Base-by-base conservation (phyloP, 108 stramenopile species). In the Seminavis robusta region DNA sequence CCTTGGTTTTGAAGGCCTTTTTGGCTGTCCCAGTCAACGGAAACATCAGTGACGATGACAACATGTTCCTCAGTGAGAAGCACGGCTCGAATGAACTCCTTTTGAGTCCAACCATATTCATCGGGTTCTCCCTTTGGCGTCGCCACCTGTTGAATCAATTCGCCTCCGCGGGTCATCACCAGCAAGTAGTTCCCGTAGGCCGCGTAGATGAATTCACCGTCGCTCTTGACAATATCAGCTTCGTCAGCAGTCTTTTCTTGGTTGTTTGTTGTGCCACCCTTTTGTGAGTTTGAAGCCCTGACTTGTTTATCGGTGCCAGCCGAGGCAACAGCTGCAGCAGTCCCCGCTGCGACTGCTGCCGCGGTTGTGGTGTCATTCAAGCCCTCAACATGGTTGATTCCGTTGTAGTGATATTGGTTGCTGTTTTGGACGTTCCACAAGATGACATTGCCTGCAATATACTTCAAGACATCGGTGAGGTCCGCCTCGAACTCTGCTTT, bases 141-240 rank as follows among this genome's bases (percentile, higher is more conserved):
- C 39, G 48, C 48, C 17, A 61, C 30, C 48, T 58, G 41, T 17
- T 45, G 9, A 4, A 58, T 47, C 20, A 58, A 27, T 11, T 47
- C 49, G 9, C 40, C 31, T 25, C 39, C 43, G 17, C 21, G 23
- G 25, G 44, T 47, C 56, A 48, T 49, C 0, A 63, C 59, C 23
- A 74, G 43, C 17, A 68, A 20, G 21, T 29, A 44, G 54, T 76
- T 65, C 13, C 48, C 48, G 20, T 56, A 63, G 4, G 71, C 65
- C 21, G 74, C 67, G 31, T 54, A 81, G 7, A 71, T 17, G 16
- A 45, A 36, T 16, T 30, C 41, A 26, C 65, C 58, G 26, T 67
- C 59, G 6, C 34, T 39, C 50, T 67, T 67, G 15, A 67, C 37
- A 2, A 52, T 16, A 60, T 60, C 59, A 4, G 49, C 56, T 44